Evolutionary conservation across 139 green algal species (phyloP), one percentile per base, ranked within the genome.

Genomic region (Auxenochlorella pyrenoidosa): DNA sequence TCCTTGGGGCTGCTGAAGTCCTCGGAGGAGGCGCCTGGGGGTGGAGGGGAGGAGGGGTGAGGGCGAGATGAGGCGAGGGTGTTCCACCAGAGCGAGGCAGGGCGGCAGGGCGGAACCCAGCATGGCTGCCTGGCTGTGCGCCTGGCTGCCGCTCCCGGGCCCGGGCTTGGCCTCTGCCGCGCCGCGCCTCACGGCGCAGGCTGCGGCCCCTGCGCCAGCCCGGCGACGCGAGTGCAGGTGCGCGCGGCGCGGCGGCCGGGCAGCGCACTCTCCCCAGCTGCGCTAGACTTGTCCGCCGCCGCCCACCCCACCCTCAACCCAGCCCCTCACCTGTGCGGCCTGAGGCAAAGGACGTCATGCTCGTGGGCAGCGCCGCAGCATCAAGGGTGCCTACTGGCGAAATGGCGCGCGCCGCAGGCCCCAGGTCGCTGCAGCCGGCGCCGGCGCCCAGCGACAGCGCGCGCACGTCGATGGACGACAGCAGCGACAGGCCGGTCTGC

Each of bases 1-100:
- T 85, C 79, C 36, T 84, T 75, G 3, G 80, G 80, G 80, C 63
- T 85, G 80, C 63, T 77, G 16, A 75, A 54, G 30, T 60, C 63
- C 21, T 77, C 80, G 26, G 80, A 85, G 30, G 80, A 76, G 30
- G 63, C 28, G 13, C 60, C 38, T 60, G 79, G 24, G 13, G 24
- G 75, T 19, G 6, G 43, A 38, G 36, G 54, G 40, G 3, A 60
- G 41, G 43, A 40, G 40, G 40, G 10, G 58, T 5, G 41, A 6
- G 65, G 65, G 32, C 59, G 24, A 30, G 59, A 5, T 68, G 59
- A 28, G 59, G 59, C 22, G 19, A 12, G 59, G n/a, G n/a, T n/a
- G n/a, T n/a, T n/a, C n/a, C n/a, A n/a, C n/a, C n/a, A n/a, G n/a
- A n/a, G n/a, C n/a, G n/a, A n/a, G n/a, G n/a, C n/a, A n/a, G n/a